Conservation (phyloP, 441 rosid species). For the Biscutella laevigata region DNA sequence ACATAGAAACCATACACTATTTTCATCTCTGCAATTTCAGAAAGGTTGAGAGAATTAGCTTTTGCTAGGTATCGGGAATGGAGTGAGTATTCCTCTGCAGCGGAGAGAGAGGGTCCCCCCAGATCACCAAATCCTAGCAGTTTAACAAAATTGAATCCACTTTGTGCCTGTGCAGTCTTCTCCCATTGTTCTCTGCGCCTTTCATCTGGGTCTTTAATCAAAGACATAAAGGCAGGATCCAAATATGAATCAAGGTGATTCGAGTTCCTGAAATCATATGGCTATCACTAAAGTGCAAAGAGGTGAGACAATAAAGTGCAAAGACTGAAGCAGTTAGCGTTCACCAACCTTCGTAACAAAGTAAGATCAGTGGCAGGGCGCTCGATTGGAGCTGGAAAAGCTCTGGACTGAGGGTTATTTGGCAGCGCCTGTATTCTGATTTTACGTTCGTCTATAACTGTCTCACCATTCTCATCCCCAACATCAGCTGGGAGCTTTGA, state of each 20-base stretch:
- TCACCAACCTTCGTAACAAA: conserved; percentile 77
- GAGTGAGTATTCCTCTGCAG: conserved; percentile 95
- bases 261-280: conserved; percentile 54
- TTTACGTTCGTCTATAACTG: conserved; percentile 90
- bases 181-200: conserved; percentile 97
- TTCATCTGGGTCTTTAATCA: conserved; percentile 95
- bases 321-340: conserved; percentile 4
- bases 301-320: not conserved
- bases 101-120: conserved; percentile 76
- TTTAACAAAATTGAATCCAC: conserved; percentile 85
- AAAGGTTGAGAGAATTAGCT: conserved; percentile 89
- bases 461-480: conserved; percentile 99
- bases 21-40: conserved; percentile 97
- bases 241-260: conserved; percentile 75
- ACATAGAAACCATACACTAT: conserved; percentile 60
- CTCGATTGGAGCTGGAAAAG: conserved; percentile 55
- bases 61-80: conserved; percentile 92
- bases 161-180: conserved; percentile 80
- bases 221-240: conserved; percentile 99
- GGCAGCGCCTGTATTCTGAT: conserved; percentile 96
- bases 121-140: conserved; percentile 94
- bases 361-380: conserved; percentile 81
- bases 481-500: conserved; percentile 97
- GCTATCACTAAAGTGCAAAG: conserved; percentile 1
- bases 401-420: conserved; percentile 52